Evolutionary conservation across 257 asterid genomes (phyloP), one percentile per base, ranked within the genome.

Genomic region (Buddleja alternifolia): DNA sequence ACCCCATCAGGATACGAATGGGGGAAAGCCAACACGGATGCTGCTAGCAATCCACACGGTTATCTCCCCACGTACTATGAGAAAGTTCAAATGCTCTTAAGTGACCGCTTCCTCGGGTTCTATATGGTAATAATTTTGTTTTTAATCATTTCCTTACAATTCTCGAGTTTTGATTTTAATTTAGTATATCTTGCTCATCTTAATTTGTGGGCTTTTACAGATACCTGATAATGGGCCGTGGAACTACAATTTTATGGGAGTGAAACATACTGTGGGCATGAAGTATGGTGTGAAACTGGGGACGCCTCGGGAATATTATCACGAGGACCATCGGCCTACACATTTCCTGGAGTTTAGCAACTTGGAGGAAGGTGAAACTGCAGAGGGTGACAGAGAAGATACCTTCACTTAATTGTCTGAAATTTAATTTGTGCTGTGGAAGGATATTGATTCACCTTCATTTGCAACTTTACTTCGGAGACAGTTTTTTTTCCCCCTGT

Each of bases 191-290:
- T n/a, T n/a, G n/a, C n/a, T n/a, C n/a, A n/a, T n/a, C n/a, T 25
- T 14, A 7, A 45, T 47, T 23, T 67, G 48, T 56, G 7, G 2
- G 10, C 12, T 1, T 42, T 45, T 40, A 12, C 86, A 93, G 99
- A 66, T 91, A n/a, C 99, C 99, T 0, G 99, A 94, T 44, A 91
- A 86, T 21, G 95, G 96, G 1, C 97, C 97, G 3, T 94, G 99
- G 97, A 94, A 94, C 76, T 94, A 87, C 83, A 94, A 94, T 47
- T 94, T 94, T 60, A 91, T 91, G 97, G 99, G 97, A 0, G 97
- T 91, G 81, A 94, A 89, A 72, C 97, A 91, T 54, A 87, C 96
- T 0, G 85, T 54, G 4, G 81, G 95, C 81, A 94, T 94, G 99
- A 89, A 75, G 75, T 94, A 87, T 10, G 97, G 97, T 14, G 82